phyloP scores from a whole-genome alignment of 495 filamentous ascomycete genomes.

The Thermothielavioides terrestris region DNA sequence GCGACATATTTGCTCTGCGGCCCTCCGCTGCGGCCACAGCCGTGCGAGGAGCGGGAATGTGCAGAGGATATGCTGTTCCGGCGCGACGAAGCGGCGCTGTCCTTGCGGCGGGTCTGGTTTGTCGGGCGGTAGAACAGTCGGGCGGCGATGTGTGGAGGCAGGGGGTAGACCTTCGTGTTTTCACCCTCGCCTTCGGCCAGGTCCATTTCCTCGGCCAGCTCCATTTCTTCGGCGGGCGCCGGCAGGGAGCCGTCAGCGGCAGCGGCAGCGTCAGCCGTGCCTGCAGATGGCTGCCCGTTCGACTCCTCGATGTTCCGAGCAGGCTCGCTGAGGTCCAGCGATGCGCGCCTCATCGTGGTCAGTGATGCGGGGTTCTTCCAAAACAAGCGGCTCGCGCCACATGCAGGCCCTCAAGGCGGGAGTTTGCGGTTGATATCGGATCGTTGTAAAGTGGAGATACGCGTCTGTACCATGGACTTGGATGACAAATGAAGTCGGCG shows the following conservation, averaged over 20 bases:
- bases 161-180: slow-evolving; percentile 43
- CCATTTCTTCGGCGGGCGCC: slow-evolving; percentile 30
- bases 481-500: not conserved
- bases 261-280: slow-evolving; percentile 22
- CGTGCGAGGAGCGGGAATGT: slow-evolving; percentile 58
- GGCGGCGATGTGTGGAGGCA: slow-evolving; percentile 77
- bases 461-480: slow-evolving; percentile 6
- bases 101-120: slow-evolving; percentile 62
- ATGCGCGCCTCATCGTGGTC: slow-evolving; percentile 34
- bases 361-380: not conserved
- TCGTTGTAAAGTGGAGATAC: not conserved
- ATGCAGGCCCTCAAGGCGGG: not conserved
- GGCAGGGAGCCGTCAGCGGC: slow-evolving; percentile 28
- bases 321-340: slow-evolving; percentile 37
- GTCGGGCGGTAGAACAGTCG: slow-evolving; percentile 64
- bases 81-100: slow-evolving; percentile 77
- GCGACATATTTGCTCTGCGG: slow-evolving; percentile 75
- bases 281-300: slow-evolving; percentile 27
- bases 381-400: not conserved
- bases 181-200: slow-evolving; percentile 15
- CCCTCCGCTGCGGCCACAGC: slow-evolving; percentile 50
- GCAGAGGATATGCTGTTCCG: slow-evolving; percentile 83
- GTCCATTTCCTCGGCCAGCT: slow-evolving; percentile 20
- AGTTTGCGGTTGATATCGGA: not conserved
- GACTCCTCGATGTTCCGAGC: slow-evolving; percentile 40